These are phyloP conservation scores for Corymbia maculata DNA, from an alignment of 345 rosid species.

Conservation along the genomic window DNA sequence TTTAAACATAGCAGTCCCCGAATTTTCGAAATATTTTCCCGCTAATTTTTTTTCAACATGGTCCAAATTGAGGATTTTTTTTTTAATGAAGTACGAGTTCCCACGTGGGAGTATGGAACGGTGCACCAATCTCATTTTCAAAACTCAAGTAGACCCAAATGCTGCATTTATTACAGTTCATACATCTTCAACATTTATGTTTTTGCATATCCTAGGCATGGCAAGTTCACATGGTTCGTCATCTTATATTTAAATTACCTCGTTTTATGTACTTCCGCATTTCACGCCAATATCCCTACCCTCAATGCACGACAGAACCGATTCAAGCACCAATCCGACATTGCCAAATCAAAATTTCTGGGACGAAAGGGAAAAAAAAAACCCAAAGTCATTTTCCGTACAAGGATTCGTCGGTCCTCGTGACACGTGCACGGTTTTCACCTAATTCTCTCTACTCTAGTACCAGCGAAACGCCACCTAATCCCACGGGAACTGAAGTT, in stretches of 20 bases:
- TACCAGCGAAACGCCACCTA: neutral
- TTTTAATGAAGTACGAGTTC: neutral
- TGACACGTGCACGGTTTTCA: neutral
- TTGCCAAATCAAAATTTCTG: neutral
- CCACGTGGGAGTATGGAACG: neutral
- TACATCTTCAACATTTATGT: neutral
- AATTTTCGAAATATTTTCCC: neutral
- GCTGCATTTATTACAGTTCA: neutral
- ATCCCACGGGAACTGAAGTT: neutral
- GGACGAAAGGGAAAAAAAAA: neutral
- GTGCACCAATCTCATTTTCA: neutral
- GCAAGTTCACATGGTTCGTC: neutral
- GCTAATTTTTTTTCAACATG: neutral
- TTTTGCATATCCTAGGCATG: neutral
- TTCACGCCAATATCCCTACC: neutral
- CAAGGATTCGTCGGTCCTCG: neutral
- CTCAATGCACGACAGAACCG: neutral
- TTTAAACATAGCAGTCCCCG: neutral
- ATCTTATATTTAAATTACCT: neutral
- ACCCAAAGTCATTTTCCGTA: neutral
- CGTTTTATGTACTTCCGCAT: neutral
- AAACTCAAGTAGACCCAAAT: neutral
- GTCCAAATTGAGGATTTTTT: neutral
- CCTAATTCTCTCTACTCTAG: neutral
- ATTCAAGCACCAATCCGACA: neutral